Evolutionary conservation across 2,329 filamentous ascomycete species (phyloP).

Genomic region (Colletotrichum siamense): DNA sequence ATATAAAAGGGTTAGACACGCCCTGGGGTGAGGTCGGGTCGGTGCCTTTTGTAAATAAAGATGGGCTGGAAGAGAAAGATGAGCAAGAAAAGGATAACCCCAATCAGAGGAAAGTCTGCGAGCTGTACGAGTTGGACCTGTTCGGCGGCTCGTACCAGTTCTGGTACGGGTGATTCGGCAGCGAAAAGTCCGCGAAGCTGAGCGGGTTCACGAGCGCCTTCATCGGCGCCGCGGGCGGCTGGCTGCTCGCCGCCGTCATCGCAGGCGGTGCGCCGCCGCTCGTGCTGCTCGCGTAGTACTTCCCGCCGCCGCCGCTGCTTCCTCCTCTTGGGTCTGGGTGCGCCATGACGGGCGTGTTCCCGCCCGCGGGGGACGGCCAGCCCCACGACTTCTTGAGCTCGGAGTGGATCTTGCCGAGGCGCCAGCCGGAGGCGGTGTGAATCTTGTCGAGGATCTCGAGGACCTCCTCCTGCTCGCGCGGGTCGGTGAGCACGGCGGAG

Average conservation of each 20-base stretch:
- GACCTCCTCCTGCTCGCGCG: conserved; percentile 80
- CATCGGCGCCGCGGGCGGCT: conserved; percentile 26
- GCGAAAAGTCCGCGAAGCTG: conserved; percentile 76
- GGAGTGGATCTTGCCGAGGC: conserved; percentile 71
- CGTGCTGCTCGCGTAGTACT: not conserved
- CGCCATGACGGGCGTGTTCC: not conserved
- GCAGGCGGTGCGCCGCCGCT: not conserved
- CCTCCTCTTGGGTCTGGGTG: not conserved
- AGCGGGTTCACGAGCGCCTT: conserved; percentile 69
- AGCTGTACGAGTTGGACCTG: conserved; percentile 29
- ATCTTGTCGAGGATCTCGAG: conserved; percentile 79
- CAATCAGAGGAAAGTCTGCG: conserved; percentile 15
- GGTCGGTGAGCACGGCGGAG: conserved; percentile 71
- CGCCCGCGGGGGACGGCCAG: conserved; percentile 49
- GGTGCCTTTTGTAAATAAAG: not conserved
- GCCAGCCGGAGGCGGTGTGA: conserved; percentile 79
- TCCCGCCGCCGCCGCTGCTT: conserved; percentile 8
- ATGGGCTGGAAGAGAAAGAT: not conserved
- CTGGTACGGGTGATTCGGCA: conserved; percentile 82
- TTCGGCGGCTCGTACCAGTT: conserved; percentile 80
- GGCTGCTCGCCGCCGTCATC: conserved; percentile 23
- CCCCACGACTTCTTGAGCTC: conserved; percentile 81
- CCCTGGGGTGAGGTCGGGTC: not conserved
- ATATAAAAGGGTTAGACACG: not conserved
- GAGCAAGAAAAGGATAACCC: not conserved